Base-by-base conservation (phyloP, 1,284 basidiomycete species). In the Microbotryum scabiosae region DNA sequence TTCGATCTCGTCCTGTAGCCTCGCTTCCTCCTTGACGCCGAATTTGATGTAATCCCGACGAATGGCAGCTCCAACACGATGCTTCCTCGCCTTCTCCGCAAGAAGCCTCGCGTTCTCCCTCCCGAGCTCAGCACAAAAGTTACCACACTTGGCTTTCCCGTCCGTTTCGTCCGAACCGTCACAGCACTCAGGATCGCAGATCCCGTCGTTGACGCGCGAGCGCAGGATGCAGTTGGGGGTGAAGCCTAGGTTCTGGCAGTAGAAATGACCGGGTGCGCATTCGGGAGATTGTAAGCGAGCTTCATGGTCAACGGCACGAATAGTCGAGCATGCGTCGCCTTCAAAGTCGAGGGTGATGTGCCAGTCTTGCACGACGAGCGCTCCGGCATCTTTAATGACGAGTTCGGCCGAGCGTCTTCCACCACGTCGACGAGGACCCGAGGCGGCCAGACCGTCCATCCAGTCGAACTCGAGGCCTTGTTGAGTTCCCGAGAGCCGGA, bases 121-220 rank as follows among this genome's bases (percentile, higher is more conserved):
- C 1, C 91, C 90, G 45, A 89, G 80, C 71, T 87, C 82, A 52
- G 81, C 81, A 73, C 94, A 99, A 6, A 77, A 77, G 74, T 97
- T 85, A 23, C 82, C 79, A 73, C 94, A 99, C 14, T 85, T 78
- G 5, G 69, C 57, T 54, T 75, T 74, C 25, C 90, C 90, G 9
- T 82, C 73, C 5, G 76, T 78, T 75, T 99, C 94, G 74, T 99
- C 94, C 0, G 90, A 90, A n/a, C 96, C 96, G 72, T 99, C 94
- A 74, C 94, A 98, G 74, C 96, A 99, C 72, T 92, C 85, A 3
- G 83, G 81, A 72, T 98, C 93, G 74, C 94, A 98, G 44, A 97
- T 80, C 3, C 94, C 94, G 73, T 99, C 94, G 62, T 85, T 86
- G n/a, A 99, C 92, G 63, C 89, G 81, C 26, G 88, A 87, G 59